A percentile compares a stretch with the other conserved stretches of the same genome.
Evolutionary conservation across 176 grass and related monocot genomes (phyloP).

Genomic region (Olyra latifolia): DNA sequence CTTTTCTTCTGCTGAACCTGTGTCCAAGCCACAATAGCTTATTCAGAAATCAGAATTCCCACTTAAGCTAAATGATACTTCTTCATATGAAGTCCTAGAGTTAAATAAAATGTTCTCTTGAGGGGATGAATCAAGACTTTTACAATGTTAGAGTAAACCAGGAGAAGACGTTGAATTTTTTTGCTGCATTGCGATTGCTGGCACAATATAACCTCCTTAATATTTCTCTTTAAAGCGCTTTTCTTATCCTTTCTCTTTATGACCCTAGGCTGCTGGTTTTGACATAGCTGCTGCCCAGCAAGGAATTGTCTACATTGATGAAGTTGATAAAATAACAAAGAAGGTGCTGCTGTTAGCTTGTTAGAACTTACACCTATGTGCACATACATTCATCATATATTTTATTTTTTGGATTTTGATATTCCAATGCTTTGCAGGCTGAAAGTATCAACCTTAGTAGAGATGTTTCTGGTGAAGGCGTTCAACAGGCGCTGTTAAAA

Average conservation of each 20-base stretch:
- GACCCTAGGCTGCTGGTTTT: constrained; percentile 67
- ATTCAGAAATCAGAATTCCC: neutral
- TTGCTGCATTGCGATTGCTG: neutral
- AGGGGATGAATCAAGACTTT: neutral
- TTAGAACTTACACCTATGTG: neutral
- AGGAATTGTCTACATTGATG: constrained; percentile 76
- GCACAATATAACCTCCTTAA: neutral
- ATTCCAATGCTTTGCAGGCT: constrained; percentile 41
- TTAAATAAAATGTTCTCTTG: neutral
- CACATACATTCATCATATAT: neutral
- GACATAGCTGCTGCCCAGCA: constrained; percentile 73
- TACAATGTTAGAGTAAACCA: neutral
- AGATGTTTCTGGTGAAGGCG: constrained; percentile 85
- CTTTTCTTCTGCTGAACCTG: neutral
- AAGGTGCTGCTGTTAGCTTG: constrained; percentile 38
- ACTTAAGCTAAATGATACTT: neutral
- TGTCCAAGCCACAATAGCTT: neutral
- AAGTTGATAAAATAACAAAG: constrained; percentile 89
- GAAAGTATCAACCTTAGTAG: constrained; percentile 82
- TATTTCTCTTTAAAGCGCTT: neutral
- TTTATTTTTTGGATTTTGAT: neutral
- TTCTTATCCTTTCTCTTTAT: constrained; percentile 7
- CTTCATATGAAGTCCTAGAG: neutral
- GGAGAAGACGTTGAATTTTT: neutral
- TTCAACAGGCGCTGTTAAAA: constrained; percentile 80